These are phyloP conservation scores for Sugiyamaella japonica DNA, from an alignment of 1,139 yeast genomes.

Conservation along the genomic window DNA sequence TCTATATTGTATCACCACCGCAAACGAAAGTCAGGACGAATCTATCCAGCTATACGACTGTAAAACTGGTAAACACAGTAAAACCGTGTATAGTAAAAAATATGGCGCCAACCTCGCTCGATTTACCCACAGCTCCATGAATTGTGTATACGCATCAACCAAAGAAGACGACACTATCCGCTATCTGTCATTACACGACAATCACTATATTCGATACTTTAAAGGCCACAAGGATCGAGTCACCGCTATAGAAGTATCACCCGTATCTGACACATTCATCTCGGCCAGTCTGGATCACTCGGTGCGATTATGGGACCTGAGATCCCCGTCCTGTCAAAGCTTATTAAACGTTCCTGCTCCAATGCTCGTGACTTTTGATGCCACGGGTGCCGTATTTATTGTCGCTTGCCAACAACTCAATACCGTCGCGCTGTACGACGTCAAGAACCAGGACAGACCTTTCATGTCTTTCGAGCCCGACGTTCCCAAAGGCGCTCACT, in stretches of 20 bases:
- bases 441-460: slow-evolving; percentile 58
- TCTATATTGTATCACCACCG: slow-evolving; percentile 67
- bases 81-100: slow-evolving; percentile 75
- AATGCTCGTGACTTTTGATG: slow-evolving; percentile 68
- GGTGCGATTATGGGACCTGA: slow-evolving; percentile 82
- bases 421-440: slow-evolving; percentile 60
- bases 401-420: slow-evolving; percentile 55
- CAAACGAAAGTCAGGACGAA: slow-evolving; percentile 62
- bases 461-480: slow-evolving; percentile 49
- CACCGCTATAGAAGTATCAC: slow-evolving; percentile 69
- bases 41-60: slow-evolving; percentile 82
- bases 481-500: slow-evolving; percentile 41
- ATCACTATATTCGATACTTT: slow-evolving; percentile 79
- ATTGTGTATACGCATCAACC: slow-evolving; percentile 83
- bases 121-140: slow-evolving; percentile 74
- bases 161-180: slow-evolving; percentile 62
- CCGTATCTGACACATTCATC: slow-evolving; percentile 64
- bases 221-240: slow-evolving; percentile 83
- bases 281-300: slow-evolving; percentile 76
- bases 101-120: slow-evolving; percentile 89
- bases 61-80: slow-evolving; percentile 54
- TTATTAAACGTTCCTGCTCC: slow-evolving; percentile 60
- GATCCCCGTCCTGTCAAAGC: slow-evolving; percentile 53
- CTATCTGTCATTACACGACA: slow-evolving; percentile 73
- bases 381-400: slow-evolving; percentile 79